Evolutionary conservation across 2,329 filamentous ascomycete genomes (phyloP).

Genomic region (Dactylellina leptospora): DNA sequence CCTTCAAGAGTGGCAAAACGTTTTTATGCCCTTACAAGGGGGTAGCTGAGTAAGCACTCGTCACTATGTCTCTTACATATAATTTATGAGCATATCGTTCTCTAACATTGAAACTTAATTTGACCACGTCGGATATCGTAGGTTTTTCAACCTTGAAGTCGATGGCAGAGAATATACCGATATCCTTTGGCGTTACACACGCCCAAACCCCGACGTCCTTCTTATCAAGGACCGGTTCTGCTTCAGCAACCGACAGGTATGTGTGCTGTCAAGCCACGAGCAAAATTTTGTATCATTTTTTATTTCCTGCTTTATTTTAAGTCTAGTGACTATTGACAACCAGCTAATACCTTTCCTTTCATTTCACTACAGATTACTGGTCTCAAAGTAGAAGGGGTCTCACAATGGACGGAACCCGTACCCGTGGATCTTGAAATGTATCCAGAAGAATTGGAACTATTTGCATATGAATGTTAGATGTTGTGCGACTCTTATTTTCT

Average conservation of each 20-base stretch:
- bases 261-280: too few relatives aligned
- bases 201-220: conserved; percentile 23
- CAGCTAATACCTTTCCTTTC: neutral
- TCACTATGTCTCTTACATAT: neutral
- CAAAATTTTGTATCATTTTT: too few relatives aligned
- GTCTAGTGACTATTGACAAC: neutral
- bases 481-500: too few relatives aligned
- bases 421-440: conserved; percentile 20
- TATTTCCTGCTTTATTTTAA: neutral
- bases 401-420: neutral
- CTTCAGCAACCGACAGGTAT: conserved; percentile 25
- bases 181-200: conserved; percentile 30
- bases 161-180: conserved; percentile 12
- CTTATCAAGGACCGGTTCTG: conserved; percentile 42
- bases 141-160: conserved; percentile 25
- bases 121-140: too few relatives aligned
- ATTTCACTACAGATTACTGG: conserved; percentile 7
- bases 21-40: conserved; percentile 46
- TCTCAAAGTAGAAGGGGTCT: conserved; percentile 20
- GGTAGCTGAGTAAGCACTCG: conserved; percentile 22
- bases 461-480: conserved; percentile 14
- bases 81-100: too few relatives aligned
- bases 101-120: too few relatives aligned
- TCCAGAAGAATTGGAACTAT: conserved; percentile 18
- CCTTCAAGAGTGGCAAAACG: conserved; percentile 16